Evolutionary conservation across 169 alveolate genomes (phyloP).

Genomic region (Cyclospora cayetanensis): DNA sequence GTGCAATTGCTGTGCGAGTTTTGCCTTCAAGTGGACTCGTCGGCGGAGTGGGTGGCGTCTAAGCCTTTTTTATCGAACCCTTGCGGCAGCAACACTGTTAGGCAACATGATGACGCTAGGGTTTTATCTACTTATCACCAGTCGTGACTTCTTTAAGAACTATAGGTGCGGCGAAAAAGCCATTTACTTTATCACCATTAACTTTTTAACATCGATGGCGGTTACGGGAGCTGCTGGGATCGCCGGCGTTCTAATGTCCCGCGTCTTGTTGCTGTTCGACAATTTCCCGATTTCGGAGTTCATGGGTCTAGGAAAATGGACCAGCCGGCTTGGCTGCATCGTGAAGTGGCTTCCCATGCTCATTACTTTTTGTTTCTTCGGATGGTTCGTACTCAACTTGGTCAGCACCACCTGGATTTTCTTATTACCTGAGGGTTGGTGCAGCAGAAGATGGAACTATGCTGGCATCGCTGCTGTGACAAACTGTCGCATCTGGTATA

Average conservation of each 20-base stretch:
- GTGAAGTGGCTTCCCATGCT: conserved; percentile 89
- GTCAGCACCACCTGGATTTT: conserved; percentile 74
- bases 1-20: background rate
- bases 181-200: background rate
- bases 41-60: conserved; percentile 86
- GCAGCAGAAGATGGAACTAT: conserved; percentile 73
- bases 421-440: conserved; percentile 77
- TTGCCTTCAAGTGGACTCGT: conserved; percentile 80
- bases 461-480: conserved; percentile 71
- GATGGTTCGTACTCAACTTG: conserved; percentile 72
- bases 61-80: conserved; percentile 77
- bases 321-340: conserved; percentile 83
- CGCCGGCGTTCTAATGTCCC: conserved; percentile 42
- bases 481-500: conserved; percentile 74
- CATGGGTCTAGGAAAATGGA: conserved; percentile 83
- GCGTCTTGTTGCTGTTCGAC: conserved; percentile 78
- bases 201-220: conserved; percentile 52
- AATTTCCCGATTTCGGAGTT: conserved; percentile 84
- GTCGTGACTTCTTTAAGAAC: conserved; percentile 47
- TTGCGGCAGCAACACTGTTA: conserved; percentile 66
- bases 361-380: conserved; percentile 72
- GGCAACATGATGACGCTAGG: conserved; percentile 19
- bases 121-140: background rate
- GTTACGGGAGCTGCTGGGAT: conserved; percentile 44
- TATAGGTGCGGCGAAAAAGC: conserved; percentile 61